Conservation (phyloP, 2,329 filamentous ascomycete species). For the Arthrinium phaeospermum region DNA sequence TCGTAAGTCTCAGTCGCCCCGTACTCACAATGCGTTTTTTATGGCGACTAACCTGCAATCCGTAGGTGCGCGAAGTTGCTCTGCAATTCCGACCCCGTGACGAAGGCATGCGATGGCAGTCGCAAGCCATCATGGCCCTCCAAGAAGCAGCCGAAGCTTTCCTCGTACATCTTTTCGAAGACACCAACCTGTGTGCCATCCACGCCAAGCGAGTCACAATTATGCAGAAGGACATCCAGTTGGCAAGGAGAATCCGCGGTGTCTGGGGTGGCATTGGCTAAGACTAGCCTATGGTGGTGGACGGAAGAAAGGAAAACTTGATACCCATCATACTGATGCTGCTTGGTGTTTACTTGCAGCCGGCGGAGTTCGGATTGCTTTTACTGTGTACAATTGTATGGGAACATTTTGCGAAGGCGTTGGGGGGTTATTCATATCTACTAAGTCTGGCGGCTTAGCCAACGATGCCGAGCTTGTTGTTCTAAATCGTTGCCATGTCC, state of each 20-base stretch:
- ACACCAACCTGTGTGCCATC: slow-evolving; percentile 94
- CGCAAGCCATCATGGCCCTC: slow-evolving; percentile 88
- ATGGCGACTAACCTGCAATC: slow-evolving; percentile 59
- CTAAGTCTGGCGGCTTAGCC: background rate
- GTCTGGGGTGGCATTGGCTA: slow-evolving; percentile 74
- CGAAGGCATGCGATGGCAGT: slow-evolving; percentile 89
- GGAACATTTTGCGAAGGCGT: slow-evolving; percentile 1
- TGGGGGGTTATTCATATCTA: background rate
- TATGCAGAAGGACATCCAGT: slow-evolving; percentile 97
- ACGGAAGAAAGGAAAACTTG: background rate
- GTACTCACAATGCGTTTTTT: slow-evolving; percentile 65
- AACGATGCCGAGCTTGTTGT: background rate
- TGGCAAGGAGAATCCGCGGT: slow-evolving; percentile 80
- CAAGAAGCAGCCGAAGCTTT: slow-evolving; percentile 98
- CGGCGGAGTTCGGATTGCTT: slow-evolving; percentile 17
- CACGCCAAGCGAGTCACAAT: slow-evolving; percentile 97
- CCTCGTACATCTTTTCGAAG: slow-evolving; percentile 94
- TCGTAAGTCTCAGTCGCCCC: slow-evolving; percentile 58
- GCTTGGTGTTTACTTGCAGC: background rate
- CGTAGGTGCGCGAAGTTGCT: slow-evolving; percentile 77
- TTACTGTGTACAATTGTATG: slow-evolving; percentile 9
- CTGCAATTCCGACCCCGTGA: slow-evolving; percentile 65
- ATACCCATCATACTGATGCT: slow-evolving; percentile 9
- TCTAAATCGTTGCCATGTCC: background rate
- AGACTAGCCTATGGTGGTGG: slow-evolving; percentile 24